These are phyloP conservation scores for Aspergillus jensenii DNA, from an alignment of 2,329 filamentous ascomycete species.

Conservation along the genomic window DNA sequence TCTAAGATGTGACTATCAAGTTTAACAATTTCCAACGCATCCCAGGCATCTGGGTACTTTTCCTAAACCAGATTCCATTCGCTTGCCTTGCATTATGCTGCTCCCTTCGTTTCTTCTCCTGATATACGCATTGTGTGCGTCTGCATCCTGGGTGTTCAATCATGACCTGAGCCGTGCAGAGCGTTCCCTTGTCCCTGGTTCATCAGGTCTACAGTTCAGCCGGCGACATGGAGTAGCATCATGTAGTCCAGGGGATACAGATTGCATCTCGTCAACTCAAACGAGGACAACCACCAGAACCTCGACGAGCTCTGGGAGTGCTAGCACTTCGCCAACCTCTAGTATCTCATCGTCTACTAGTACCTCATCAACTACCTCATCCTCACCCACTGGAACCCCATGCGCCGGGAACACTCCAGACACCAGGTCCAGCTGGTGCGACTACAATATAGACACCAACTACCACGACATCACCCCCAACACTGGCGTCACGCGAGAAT, in stretches of 20 bases:
- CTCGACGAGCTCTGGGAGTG: neutral
- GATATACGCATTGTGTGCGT: neutral
- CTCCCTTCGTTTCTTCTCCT: neutral
- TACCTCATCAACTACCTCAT: neutral
- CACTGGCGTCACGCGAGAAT: constrained; percentile 17
- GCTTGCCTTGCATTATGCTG: neutral
- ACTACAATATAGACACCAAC: constrained; percentile 34
- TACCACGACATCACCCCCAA: constrained; percentile 26
- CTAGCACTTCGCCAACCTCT: neutral
- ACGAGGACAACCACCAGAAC: neutral
- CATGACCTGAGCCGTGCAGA: neutral
- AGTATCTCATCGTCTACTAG: neutral
- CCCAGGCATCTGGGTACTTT: neutral
- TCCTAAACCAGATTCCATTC: neutral
- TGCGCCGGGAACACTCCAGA: constrained; percentile 24
- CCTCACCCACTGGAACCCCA: neutral
- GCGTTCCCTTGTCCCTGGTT: neutral
- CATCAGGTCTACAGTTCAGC: neutral
- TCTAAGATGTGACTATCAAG: neutral
- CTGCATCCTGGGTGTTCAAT: neutral
- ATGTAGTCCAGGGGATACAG: neutral
- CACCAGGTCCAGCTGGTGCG: constrained; percentile 29
- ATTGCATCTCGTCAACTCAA: neutral
- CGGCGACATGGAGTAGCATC: neutral
- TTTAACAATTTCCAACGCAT: neutral